These are phyloP conservation scores for Lentinula lateritia DNA, from an alignment of 768 basidiomycete species.

Conservation along the genomic window DNA sequence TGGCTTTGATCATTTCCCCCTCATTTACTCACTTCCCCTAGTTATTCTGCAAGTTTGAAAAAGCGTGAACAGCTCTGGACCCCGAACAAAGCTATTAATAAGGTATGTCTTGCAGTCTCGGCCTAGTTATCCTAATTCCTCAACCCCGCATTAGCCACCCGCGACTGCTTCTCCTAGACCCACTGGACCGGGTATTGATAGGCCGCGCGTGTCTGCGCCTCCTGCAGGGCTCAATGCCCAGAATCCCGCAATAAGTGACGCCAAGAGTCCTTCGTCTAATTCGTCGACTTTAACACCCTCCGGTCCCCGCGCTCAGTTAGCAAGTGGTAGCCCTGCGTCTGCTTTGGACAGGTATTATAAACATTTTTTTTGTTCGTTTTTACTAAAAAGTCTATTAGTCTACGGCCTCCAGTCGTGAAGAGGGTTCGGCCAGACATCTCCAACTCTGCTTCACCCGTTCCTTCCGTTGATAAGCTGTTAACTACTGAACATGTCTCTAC, in stretches of 20 bases:
- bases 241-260: slow-evolving; percentile 22
- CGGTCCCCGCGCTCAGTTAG: slow-evolving; percentile 52
- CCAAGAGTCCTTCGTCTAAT: slow-evolving; percentile 29
- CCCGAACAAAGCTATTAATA: background rate
- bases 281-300: slow-evolving; percentile 37
- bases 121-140: background rate
- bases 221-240: slow-evolving; percentile 37
- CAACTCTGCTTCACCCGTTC: slow-evolving; percentile 28
- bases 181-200: slow-evolving; percentile 23
- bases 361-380: background rate
- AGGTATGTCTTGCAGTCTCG: background rate
- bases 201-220: slow-evolving; percentile 25
- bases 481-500: background rate
- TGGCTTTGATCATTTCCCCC: background rate
- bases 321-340: slow-evolving; percentile 16
- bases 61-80: slow-evolving; percentile 50
- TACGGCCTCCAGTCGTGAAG: slow-evolving; percentile 76
- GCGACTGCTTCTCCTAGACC: slow-evolving; percentile 28
- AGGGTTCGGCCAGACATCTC: slow-evolving; percentile 42
- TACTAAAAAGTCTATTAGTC: slow-evolving; percentile 33
- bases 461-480: slow-evolving; percentile 7
- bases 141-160: slow-evolving; percentile 16
- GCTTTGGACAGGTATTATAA: slow-evolving; percentile 15
- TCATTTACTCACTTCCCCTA: slow-evolving; percentile 16
- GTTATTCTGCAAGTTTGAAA: slow-evolving; percentile 72